Base-by-base conservation (phyloP, 345 rosid species). In the Kernera saxatilis region DNA sequence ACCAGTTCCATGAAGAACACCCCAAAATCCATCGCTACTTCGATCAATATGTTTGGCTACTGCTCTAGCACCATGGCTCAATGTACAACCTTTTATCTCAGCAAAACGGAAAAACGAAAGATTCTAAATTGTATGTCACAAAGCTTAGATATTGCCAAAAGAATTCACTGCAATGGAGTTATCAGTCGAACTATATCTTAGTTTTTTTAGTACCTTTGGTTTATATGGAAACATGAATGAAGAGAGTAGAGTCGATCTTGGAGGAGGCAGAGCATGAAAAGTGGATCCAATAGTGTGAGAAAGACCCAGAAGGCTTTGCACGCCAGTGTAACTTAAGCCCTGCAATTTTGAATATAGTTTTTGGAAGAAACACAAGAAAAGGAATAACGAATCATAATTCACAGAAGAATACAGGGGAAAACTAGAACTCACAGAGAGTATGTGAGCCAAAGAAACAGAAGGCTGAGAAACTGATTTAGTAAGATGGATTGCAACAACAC, bases 21-120 rank as follows among this genome's bases (percentile, higher is more conserved):
- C 96, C 91, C 96, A 89, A 73, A 79, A 82, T 45, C 79, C 60
- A 50, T 62, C 56, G 35, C 88, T 69, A 58, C 92, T 79, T 71
- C 96, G 81, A 77, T 78, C 66, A 58, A 74, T 77, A 62, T 92
- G 98, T 80, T 92, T 89, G 27, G 90, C 84, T 82, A 92, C 71
- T 30, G 94, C 92, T 80, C 98, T 83, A 62, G 91, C 91, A 64
- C 94, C 98, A 75, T 76, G 80, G 67, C 86, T 92, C 64, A 92
- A 78, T 71, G 55, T 25, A 82, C 85, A 80, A 70, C 89, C 80
- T 81, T 84, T 83, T 64, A 85, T 75, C 98, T 87, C 59, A 37
- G 50, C 51, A 62, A 76, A 50, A 30, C 17, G 4, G 13, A 74
- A 68, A 21, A 8, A 32, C 19, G 14, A 48, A 49, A 25, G 19